Evolutionary conservation across 495 filamentous ascomycete species (phyloP).

Genomic region (Aspergillus indologenus): DNA sequence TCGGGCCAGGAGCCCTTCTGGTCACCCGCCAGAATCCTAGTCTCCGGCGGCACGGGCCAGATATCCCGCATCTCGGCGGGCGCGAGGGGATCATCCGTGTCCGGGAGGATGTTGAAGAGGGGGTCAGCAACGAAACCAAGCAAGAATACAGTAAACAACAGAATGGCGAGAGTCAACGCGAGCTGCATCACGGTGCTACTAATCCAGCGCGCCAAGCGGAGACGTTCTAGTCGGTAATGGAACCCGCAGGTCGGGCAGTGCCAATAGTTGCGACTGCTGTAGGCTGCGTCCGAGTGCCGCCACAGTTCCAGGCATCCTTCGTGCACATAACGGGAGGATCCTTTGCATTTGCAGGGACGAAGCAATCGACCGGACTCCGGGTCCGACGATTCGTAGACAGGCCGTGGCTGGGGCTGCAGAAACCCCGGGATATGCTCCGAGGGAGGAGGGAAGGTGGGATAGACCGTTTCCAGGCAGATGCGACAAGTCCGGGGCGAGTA

Average conservation of each 20-base stretch:
- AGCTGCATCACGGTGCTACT: constrained; percentile 64
- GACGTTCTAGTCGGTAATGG: constrained; percentile 73
- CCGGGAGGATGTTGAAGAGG: constrained; percentile 82
- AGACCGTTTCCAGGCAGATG: constrained; percentile 85
- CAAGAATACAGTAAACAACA: constrained; percentile 67
- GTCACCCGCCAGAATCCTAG: constrained; percentile 33
- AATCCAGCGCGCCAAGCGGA: constrained; percentile 72
- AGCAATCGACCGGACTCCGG: constrained; percentile 78
- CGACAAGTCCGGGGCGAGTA: constrained; percentile 77
- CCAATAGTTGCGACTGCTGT: constrained; percentile 70
- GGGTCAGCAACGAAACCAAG: constrained; percentile 91
- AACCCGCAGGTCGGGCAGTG: constrained; percentile 87
- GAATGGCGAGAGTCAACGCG: constrained; percentile 63
- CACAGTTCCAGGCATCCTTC: constrained; percentile 88
- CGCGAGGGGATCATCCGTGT: constrained; percentile 58
- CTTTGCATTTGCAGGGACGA: constrained; percentile 89
- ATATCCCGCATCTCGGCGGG: constrained; percentile 37
- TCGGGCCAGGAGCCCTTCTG: constrained; percentile 61
- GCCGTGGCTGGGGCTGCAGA: constrained; percentile 57
- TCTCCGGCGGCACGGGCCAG: constrained; percentile 28
- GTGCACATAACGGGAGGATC: constrained; percentile 89
- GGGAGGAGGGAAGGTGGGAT: constrained; percentile 69
- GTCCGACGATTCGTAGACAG: constrained; percentile 71
- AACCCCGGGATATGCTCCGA: constrained; percentile 59
- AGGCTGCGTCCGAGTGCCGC: constrained; percentile 70